Conservation (phyloP, 495 filamentous ascomycete species). For the Penicillium soppii region DNA sequence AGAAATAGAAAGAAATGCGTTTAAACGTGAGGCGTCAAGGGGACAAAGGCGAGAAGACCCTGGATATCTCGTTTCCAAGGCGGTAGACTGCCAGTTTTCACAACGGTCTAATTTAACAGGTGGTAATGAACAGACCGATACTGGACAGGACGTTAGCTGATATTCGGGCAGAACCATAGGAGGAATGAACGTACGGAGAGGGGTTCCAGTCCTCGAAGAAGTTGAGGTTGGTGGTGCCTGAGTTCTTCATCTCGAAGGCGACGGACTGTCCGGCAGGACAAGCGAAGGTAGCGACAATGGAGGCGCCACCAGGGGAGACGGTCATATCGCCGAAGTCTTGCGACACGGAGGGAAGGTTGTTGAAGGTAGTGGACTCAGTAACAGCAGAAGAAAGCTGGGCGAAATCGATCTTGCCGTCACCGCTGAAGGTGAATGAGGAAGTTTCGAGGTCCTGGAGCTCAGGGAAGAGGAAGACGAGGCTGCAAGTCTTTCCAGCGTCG, state of each 20-base stretch:
- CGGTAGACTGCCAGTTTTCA: neutral
- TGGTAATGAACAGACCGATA: constrained; percentile 63
- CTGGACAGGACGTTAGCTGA: constrained; percentile 28
- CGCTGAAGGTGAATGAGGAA: constrained; percentile 56
- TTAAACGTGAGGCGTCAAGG: constrained; percentile 7
- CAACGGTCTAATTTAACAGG: constrained; percentile 38
- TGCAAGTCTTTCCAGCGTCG: constrained; percentile 58
- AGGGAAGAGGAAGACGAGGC: constrained; percentile 67
- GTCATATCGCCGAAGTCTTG: constrained; percentile 46
- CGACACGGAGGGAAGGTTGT: constrained; percentile 45
- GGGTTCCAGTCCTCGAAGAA: constrained; percentile 66
- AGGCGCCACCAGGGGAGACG: constrained; percentile 56
- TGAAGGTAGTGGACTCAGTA: constrained; percentile 46
- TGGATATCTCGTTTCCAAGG: neutral
- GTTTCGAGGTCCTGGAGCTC: constrained; percentile 49
- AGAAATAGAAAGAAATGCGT: neutral
- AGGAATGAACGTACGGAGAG: constrained; percentile 41
- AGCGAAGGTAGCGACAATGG: constrained; percentile 52
- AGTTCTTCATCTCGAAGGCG: constrained; percentile 50
- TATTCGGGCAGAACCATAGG: neutral
- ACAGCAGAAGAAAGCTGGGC: constrained; percentile 42
- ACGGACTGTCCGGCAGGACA: constrained; percentile 56
- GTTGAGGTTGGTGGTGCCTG: constrained; percentile 53
- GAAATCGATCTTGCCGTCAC: constrained; percentile 57
- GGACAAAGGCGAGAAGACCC: neutral